Base-by-base conservation (phyloP, 2,329 filamentous ascomycete genomes). In the Colletotrichum spaethianum region DNA sequence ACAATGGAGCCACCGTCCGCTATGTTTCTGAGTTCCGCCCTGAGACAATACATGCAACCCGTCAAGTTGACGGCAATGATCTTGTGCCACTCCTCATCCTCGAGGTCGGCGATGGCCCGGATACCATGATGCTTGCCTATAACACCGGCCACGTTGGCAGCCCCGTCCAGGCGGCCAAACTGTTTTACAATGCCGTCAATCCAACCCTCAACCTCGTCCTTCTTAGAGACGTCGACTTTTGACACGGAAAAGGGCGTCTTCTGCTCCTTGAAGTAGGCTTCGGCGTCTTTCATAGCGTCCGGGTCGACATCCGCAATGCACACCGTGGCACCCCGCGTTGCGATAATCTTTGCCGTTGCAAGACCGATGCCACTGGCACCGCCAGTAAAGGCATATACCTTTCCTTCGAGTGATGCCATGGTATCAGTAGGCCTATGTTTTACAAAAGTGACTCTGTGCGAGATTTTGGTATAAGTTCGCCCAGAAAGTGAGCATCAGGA, bases 1-100 rank as follows among this genome's bases (percentile, higher is more conserved):
- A 92, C 89, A 76, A 92, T 90, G 71, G 88, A 89, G 9, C 88
- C 88, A 1, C 86, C 84, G 7, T 83, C 78, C 28, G 82, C 80
- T 59, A 90, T 83, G 50, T 83, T 82, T 46, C 77, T 77, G 52
- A 87, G 79, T 78, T 86, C 79, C 40, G 84, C 85, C 48, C 86
- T 81, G 73, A 88, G 74, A 72, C 85, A 87, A 76, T 87, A 85
- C 85, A 87, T 87, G 50, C 81, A 83, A n/a, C 86, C 86, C 11
- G 85, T 87, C 64, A 88, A 76, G 70, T 88, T 88, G 55, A 87
- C 80, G 8, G 79, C 81, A 42, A 88, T 86, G 67, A 86, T 84
- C 60, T 80, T 82, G 57, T 87, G 77, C 86, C 86, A 88, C 66
- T 86, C 84, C 38, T 81, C 80, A 67, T 86, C 85, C 20, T 84